Conservation (phyloP, 106 monocot genomes). For the Gastrodia elata region DNA sequence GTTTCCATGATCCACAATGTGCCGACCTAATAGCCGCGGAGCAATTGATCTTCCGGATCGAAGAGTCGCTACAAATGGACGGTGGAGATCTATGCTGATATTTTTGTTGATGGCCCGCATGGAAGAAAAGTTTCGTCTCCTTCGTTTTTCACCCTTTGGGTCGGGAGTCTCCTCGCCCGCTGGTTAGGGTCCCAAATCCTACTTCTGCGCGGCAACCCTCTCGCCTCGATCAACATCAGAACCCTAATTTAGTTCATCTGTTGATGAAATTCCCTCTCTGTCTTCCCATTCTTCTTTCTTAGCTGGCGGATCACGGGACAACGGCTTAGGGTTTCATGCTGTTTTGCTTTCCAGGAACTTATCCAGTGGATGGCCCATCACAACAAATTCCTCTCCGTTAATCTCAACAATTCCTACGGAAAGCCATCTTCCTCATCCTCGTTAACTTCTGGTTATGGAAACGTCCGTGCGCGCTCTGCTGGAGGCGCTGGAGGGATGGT, state of each 20-base stretch:
- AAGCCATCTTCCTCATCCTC: conserved; percentile 15
- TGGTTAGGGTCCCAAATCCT: background rate
- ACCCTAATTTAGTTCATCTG: background rate
- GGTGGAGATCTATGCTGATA: no score
- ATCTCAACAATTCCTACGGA: conserved; percentile 85
- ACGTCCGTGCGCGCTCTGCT: conserved; percentile 7
- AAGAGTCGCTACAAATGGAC: no score
- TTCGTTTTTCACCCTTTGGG: no score
- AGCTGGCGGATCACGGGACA: background rate
- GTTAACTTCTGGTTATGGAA: background rate
- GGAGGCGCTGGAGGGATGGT: conserved; percentile 70
- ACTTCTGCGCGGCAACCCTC: background rate
- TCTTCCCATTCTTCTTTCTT: background rate
- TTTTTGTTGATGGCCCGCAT: no score
- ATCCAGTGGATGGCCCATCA: conserved; percentile 57
- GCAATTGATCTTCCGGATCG: no score
- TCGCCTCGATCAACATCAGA: background rate
- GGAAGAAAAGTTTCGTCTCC: no score
- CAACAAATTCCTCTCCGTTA: conserved; percentile 84
- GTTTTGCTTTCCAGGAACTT: background rate
- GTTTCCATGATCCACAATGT: no score
- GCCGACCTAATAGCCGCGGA: no score
- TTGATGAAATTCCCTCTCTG: background rate
- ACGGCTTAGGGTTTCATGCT: background rate
- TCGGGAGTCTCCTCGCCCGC: background rate